These are phyloP conservation scores for Pulveroboletus frians DNA, from an alignment of 768 basidiomycete genomes.

Conservation along the genomic window DNA sequence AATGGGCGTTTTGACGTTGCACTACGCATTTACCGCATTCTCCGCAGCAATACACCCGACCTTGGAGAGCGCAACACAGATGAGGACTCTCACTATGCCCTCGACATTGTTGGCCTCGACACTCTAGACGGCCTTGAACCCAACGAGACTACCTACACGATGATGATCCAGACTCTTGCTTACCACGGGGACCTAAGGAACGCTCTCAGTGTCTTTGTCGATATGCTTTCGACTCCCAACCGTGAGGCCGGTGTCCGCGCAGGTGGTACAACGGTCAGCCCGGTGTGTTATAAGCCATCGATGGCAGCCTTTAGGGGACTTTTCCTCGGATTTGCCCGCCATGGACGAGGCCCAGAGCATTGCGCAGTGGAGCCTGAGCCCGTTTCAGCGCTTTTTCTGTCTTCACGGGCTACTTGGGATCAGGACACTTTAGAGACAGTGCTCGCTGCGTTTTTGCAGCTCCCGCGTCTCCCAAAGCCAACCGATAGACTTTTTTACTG, in stretches of 20 bases:
- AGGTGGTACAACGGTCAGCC: constrained; percentile 25
- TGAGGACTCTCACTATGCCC: constrained; percentile 36
- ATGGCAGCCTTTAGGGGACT: constrained; percentile 60
- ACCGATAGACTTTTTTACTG: constrained; percentile 53
- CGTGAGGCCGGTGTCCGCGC: constrained; percentile 32
- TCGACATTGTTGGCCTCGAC: constrained; percentile 40
- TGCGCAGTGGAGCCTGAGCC: not conserved
- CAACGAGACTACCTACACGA: constrained; percentile 61
- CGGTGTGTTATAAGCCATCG: constrained; percentile 38
- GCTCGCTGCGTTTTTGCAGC: constrained; percentile 57
- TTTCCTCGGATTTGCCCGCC: constrained; percentile 69
- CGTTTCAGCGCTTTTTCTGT: constrained; percentile 6
- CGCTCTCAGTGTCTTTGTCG: constrained; percentile 54
- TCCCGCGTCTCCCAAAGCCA: constrained; percentile 42
- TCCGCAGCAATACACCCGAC: constrained; percentile 48
- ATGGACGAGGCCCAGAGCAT: constrained; percentile 36
- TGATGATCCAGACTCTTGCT: constrained; percentile 63
- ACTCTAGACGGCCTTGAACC: constrained; percentile 45
- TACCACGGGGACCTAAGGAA: constrained; percentile 62
- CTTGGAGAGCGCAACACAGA: constrained; percentile 34
- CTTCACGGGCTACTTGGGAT: constrained; percentile 42
- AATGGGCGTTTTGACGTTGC: constrained; percentile 52
- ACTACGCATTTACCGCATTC: constrained; percentile 54
- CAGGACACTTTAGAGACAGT: constrained; percentile 50
- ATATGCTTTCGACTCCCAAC: constrained; percentile 55